A percentile compares a stretch with the other conserved stretches of the same genome.
Evolutionary conservation across 1,284 basidiomycete species (phyloP).

Genomic region (Stygiomarasmius scandens): DNA sequence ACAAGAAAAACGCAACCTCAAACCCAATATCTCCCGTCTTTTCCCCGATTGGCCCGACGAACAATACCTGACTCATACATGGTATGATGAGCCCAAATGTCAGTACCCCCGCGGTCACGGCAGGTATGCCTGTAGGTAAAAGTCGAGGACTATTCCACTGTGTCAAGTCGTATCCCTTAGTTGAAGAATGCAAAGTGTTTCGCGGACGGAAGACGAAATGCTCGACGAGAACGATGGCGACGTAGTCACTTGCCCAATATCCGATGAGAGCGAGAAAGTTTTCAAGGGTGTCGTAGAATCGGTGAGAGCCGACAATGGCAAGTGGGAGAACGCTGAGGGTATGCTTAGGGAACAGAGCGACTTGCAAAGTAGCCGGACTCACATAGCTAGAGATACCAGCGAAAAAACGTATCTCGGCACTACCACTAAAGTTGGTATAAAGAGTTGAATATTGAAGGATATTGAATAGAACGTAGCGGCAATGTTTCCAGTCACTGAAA

Average conservation of each 20-base stretch:
- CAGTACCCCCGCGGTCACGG: constrained; percentile 51
- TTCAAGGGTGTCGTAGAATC: constrained; percentile 65
- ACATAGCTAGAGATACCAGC: constrained; percentile 80
- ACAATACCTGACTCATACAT: constrained; percentile 76
- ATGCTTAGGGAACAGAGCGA: not conserved
- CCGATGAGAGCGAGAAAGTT: constrained; percentile 79
- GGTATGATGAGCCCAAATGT: constrained; percentile 64
- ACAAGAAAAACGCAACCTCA: constrained; percentile 63
- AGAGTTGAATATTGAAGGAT: constrained; percentile 80
- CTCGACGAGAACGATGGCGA: constrained; percentile 62
- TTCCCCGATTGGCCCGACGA: constrained; percentile 66
- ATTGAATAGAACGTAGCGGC: constrained; percentile 85
- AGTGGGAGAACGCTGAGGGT: constrained; percentile 52
- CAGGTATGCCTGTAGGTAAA: constrained; percentile 70
- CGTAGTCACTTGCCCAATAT: constrained; percentile 69
- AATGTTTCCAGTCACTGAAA: constrained; percentile 85
- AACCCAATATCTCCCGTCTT: constrained; percentile 80
- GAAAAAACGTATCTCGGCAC: constrained; percentile 91
- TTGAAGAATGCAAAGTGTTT: constrained; percentile 5
- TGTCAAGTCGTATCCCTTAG: constrained; percentile 46
- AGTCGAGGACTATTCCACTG: constrained; percentile 56
- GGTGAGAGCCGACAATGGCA: constrained; percentile 68
- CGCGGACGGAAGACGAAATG: constrained; percentile 64
- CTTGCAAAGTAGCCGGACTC: constrained; percentile 27
- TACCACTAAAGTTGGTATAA: constrained; percentile 63